Evolutionary conservation across 768 basidiomycete species (phyloP), one percentile per base, ranked within the genome.

Genomic region (Lepiota venenata): DNA sequence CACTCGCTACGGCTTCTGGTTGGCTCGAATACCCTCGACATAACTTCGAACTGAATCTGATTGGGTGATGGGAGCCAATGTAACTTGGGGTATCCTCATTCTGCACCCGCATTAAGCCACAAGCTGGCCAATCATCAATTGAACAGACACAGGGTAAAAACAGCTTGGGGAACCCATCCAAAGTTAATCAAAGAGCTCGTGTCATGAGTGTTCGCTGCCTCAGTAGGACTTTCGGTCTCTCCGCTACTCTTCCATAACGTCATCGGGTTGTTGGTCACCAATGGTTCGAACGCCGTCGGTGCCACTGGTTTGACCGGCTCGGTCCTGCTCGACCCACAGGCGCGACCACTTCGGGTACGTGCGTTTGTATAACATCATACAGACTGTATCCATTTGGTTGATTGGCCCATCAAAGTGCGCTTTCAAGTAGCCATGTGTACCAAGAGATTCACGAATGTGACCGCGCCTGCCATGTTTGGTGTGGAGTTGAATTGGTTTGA

Each of bases 341-440:
- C 76, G 73, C 45, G 84, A 76, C 87, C 93, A 98, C 66, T 87
- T 89, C 9, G 96, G 96, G 70, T 83, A 98, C 53, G 94, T 87
- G 39, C 97, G 79, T 72, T 98, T 99, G 74, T 99, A 98, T 54
- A 99, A 66, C 42, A 87, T 85, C 88, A 98, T 88, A 69, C 94
- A 97, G 52, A 98, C 82, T 14, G 93, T 96, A 61, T 98, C 97
- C 93, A 97, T 96, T 74, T 94, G 93, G 64, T 81, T 88, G 61
- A 98, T 85, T 18, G 89, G 91, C 12, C 91, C 92, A 65, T 97
- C 94, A 70, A 94, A 93, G 67, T 91, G 82, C 15, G 93, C 95
- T 75, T 98, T 98, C 80, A 94, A 93, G 71, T 98, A 93, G 27
- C 96, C 97, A 64, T 99, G 96, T 27, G 94, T 98, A 44, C 96